Percentiles rank a stretch among this genome's conserved stretches.
phyloP scores from a whole-genome alignment of 1,139 yeast species.

The Candida pseudoviswanathii region DNA sequence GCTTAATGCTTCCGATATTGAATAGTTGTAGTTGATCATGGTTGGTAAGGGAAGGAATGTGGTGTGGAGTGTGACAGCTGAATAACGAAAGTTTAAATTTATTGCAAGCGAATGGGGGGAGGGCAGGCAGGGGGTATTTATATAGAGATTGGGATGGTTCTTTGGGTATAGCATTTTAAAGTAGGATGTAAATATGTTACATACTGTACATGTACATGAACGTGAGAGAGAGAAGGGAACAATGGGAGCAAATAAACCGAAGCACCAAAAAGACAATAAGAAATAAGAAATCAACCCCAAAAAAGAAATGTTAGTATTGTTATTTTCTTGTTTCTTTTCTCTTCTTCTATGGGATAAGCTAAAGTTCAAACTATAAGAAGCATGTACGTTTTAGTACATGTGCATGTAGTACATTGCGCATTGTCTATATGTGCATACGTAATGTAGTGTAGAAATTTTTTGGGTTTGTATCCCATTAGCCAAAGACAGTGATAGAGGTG shows the following conservation, averaged over 20 bases:
- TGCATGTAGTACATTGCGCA: not conserved
- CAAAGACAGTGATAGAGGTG: too few relatives aligned
- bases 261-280: not conserved
- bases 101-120: too few relatives aligned
- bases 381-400: not conserved
- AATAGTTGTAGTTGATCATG: slow-evolving; percentile 12
- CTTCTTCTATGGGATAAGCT: not conserved
- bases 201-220: not conserved
- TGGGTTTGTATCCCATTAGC: not conserved
- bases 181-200: too few relatives aligned
- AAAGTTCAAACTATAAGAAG: not conserved
- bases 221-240: not conserved
- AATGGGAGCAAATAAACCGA: not conserved
- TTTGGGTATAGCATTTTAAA: too few relatives aligned
- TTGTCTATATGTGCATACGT: not conserved
- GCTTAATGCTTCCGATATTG: slow-evolving; percentile 6
- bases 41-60: not conserved
- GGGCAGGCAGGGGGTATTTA: too few relatives aligned
- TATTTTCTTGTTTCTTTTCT: not conserved
- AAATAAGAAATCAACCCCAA: not conserved
- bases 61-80: too few relatives aligned
- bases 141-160: too few relatives aligned
- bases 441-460: not conserved
- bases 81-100: too few relatives aligned
- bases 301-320: not conserved